These are phyloP conservation scores for Raphidocelis subcapitata DNA, from an alignment of 139 green algal genomes.

Conservation along the genomic window DNA sequence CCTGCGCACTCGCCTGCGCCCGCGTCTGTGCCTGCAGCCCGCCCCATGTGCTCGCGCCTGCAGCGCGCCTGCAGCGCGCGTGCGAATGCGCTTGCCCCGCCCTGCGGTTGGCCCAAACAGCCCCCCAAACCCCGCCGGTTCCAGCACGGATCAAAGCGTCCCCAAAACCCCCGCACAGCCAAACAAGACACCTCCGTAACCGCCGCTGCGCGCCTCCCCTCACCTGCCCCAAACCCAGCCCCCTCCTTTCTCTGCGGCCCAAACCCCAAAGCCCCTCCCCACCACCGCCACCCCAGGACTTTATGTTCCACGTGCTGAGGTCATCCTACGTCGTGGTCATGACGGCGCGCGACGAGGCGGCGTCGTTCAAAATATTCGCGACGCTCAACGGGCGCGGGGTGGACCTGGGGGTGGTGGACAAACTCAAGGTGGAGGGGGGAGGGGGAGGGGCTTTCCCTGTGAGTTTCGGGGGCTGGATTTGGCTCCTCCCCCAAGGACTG, in stretches of 20 bases:
- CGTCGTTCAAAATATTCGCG: slow-evolving; percentile 57
- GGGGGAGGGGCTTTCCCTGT: neutral
- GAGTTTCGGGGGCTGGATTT: neutral
- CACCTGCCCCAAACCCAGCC: too few relatives aligned
- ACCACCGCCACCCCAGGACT: slow-evolving; percentile 31
- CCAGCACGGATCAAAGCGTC: too few relatives aligned
- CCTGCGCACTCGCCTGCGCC: too few relatives aligned
- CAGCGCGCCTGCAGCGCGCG: too few relatives aligned
- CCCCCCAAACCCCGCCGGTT: too few relatives aligned
- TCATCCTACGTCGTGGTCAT: slow-evolving; percentile 56
- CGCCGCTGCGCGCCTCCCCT: too few relatives aligned
- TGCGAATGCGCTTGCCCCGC: too few relatives aligned
- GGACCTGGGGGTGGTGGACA: slow-evolving; percentile 55
- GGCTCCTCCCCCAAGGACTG: neutral
- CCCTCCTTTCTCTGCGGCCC: neutral
- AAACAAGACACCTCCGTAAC: too few relatives aligned
- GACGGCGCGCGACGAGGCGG: slow-evolving; percentile 48
- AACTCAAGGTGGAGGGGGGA: slow-evolving; percentile 47
- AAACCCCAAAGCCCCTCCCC: neutral
- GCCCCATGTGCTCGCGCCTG: too few relatives aligned
- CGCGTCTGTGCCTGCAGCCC: too few relatives aligned
- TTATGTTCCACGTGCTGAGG: slow-evolving; percentile 44
- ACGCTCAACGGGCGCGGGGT: slow-evolving; percentile 55
- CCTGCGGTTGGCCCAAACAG: too few relatives aligned
- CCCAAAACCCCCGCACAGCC: too few relatives aligned